These are phyloP conservation scores for Selaginella moellendorffii DNA, from an alignment of 75 land plant genomes.

Conservation along the genomic window DNA sequence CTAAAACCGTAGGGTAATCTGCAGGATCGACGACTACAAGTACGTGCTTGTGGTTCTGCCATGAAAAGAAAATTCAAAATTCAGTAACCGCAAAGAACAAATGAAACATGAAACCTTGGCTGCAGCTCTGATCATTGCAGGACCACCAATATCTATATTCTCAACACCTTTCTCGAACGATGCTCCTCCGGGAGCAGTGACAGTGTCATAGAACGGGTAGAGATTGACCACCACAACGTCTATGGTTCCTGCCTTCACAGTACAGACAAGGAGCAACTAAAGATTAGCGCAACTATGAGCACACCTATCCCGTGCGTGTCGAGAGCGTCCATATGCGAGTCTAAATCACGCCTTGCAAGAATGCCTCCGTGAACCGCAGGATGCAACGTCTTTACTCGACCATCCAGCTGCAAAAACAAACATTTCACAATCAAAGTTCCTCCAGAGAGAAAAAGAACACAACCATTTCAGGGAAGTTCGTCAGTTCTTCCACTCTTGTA, in stretches of 20 bases:
- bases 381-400: conserved; percentile 94
- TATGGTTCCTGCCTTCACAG: conserved; percentile 51
- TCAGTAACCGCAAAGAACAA: not conserved
- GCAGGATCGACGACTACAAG: conserved; percentile 78
- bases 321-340: conserved; percentile 82
- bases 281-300: not conserved
- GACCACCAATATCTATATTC: conserved; percentile 99
- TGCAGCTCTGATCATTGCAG: conserved; percentile 95
- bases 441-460: not conserved
- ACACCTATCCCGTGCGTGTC: conserved; percentile 70
- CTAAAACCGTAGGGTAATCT: conserved; percentile 68
- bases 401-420: conserved; percentile 63
- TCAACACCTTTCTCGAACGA: conserved; percentile 87
- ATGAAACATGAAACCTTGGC: conserved; percentile 55
- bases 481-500: conserved; percentile 68
- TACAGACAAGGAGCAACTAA: not conserved
- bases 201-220: conserved; percentile 87
- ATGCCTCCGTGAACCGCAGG: conserved; percentile 95
- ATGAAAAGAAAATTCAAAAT: conserved; percentile 4
- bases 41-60: conserved; percentile 94
- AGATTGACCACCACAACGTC: conserved; percentile 94
- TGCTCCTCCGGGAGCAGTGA: conserved; percentile 42
- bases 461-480: conserved; percentile 87
- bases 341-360: conserved; percentile 82
- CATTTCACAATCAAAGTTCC: not conserved